Conservation (phyloP, 2,329 filamentous ascomycete species). For the Calonectria honghensis region DNA sequence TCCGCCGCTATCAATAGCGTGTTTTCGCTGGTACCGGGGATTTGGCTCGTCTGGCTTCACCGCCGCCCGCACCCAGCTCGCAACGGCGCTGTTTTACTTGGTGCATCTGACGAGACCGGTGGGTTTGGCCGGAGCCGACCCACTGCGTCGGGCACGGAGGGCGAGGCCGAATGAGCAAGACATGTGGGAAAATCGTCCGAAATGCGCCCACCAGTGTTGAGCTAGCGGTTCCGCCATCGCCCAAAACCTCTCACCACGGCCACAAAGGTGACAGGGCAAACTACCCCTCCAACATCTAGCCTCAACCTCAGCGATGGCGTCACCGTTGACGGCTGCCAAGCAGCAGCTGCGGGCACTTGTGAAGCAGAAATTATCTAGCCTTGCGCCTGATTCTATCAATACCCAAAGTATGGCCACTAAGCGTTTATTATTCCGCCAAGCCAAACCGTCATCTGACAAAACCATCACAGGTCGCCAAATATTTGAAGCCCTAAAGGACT, state of each 20-base stretch:
- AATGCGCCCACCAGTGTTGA: conserved; percentile 24
- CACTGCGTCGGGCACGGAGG: conserved; percentile 42
- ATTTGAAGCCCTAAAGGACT: conserved; percentile 77
- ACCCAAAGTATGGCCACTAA: conserved; percentile 79
- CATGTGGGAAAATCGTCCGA: conserved; percentile 22
- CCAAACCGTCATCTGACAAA: conserved; percentile 46
- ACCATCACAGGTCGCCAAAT: conserved; percentile 75
- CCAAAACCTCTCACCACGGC: conserved; percentile 36
- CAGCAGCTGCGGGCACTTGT: conserved; percentile 83
- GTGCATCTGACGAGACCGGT: conserved; percentile 47
- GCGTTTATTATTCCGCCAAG: conserved; percentile 6
- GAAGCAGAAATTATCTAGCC: conserved; percentile 77
- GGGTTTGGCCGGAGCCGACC: conserved; percentile 43
- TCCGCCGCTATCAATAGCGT: conserved; percentile 11
- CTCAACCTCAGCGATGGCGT: conserved; percentile 66
- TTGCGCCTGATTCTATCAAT: conserved; percentile 77
- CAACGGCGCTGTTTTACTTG: not conserved
- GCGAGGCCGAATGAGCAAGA: conserved; percentile 37
- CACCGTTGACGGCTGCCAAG: conserved; percentile 79
- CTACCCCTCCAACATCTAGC: conserved; percentile 31
- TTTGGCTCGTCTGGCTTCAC: conserved; percentile 33
- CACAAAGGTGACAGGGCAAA: conserved; percentile 29
- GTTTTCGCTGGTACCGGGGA: not conserved
- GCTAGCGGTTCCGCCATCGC: conserved; percentile 30
- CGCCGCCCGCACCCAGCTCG: conserved; percentile 27